phyloP scores from a whole-genome alignment of 495 filamentous ascomycete genomes.

The Penicillium egyptiacum region DNA sequence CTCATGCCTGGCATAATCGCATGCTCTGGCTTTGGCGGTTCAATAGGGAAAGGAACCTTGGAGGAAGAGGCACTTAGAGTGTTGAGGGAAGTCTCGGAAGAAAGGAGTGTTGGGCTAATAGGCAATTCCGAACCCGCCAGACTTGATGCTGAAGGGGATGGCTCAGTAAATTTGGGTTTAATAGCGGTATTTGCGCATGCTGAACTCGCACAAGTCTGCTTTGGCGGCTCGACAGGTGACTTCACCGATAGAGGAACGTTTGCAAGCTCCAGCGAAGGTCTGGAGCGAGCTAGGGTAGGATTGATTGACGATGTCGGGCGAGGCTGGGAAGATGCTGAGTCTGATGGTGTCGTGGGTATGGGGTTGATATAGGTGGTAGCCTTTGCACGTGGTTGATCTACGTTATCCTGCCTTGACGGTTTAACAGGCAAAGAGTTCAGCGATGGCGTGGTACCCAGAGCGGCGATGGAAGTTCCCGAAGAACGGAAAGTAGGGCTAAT shows the following conservation, averaged over 20 bases:
- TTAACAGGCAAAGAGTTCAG: not conserved
- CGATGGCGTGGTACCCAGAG: not conserved
- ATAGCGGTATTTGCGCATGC: not conserved
- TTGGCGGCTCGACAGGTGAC: not conserved
- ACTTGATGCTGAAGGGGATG: not conserved
- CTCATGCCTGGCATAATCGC: not conserved
- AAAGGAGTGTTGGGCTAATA: not conserved
- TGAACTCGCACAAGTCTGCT: not conserved
- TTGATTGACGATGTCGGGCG: constrained; percentile 25
- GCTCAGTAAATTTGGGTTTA: not conserved
- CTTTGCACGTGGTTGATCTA: not conserved
- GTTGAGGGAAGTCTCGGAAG: not conserved
- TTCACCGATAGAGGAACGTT: not conserved
- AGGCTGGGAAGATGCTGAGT: constrained; percentile 19
- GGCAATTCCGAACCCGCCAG: not conserved
- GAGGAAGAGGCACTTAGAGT: not conserved
- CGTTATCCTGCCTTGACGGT: not conserved
- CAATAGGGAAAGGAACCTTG: not conserved
- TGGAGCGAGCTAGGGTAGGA: constrained; percentile 23
- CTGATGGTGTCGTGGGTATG: constrained; percentile 7
- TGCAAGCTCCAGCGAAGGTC: not conserved
- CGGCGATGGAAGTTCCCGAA: not conserved
- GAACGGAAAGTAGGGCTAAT: not conserved
- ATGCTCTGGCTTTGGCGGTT: not conserved
- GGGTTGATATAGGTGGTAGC: not conserved